Conservation (phyloP, 2,329 filamentous ascomycete species). For the Paecilomyces sp. region DNA sequence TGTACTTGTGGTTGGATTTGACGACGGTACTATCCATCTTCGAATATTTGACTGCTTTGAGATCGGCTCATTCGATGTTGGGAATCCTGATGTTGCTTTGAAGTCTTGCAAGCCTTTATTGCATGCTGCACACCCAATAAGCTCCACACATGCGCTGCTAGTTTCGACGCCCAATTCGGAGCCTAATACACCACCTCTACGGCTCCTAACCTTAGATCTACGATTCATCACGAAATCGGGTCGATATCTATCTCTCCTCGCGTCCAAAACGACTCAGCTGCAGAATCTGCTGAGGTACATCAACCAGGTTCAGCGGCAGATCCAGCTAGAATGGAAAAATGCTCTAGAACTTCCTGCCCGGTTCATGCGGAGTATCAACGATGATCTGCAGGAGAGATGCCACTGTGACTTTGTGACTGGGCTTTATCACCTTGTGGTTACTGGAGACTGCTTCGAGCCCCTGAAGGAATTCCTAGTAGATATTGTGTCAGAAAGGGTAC, state of each 20-base stretch:
- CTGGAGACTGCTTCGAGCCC: constrained; percentile 67
- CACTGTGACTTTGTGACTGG: constrained; percentile 64
- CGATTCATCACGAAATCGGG: constrained; percentile 68
- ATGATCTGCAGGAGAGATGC: constrained; percentile 61
- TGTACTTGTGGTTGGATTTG: constrained; percentile 67
- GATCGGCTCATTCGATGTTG: constrained; percentile 53
- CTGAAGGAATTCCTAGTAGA: constrained; percentile 86
- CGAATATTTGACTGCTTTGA: constrained; percentile 82
- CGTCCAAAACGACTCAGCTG: constrained; percentile 78
- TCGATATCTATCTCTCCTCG: constrained; percentile 73
- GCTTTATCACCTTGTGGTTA: constrained; percentile 76
- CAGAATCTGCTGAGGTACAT: constrained; percentile 84
- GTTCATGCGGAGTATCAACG: constrained; percentile 72
- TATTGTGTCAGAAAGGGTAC: constrained; percentile 68
- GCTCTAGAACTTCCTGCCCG: constrained; percentile 69
- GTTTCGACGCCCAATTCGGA: constrained; percentile 28
- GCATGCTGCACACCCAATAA: constrained; percentile 65
- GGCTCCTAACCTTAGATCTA: constrained; percentile 73
- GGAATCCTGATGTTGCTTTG: constrained; percentile 12
- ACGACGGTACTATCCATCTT: constrained; percentile 64
- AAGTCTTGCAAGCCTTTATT: constrained; percentile 37
- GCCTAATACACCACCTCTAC: constrained; percentile 31
- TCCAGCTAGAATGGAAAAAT: constrained; percentile 75
- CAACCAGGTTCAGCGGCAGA: constrained; percentile 69
- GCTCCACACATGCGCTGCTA: constrained; percentile 73